A percentile compares a stretch with the other conserved stretches of the same genome.
Conservation (phyloP, 192 early-diverging fungal genomes). For the Gaertneriomyces semiglobifer region DNA sequence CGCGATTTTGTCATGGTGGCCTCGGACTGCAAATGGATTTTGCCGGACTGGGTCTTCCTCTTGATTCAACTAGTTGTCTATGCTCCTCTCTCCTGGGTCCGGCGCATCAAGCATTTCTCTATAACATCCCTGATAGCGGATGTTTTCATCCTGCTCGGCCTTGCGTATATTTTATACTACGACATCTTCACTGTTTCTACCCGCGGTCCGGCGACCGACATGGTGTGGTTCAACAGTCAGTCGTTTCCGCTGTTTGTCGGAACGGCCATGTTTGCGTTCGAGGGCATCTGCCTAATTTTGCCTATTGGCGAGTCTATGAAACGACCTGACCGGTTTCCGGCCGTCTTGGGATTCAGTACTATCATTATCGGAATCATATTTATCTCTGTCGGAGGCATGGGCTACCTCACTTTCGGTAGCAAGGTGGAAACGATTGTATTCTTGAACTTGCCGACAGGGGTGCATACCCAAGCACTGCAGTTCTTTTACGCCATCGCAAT, state of each 20-base stretch:
- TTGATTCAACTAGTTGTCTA: constrained; percentile 70
- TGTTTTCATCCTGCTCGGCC: constrained; percentile 85
- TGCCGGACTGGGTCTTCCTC: constrained; percentile 71
- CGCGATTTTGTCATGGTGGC: constrained; percentile 65
- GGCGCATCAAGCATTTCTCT: constrained; percentile 85
- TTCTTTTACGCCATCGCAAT: constrained; percentile 89
- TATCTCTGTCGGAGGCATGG: constrained; percentile 71
- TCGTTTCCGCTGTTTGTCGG: constrained; percentile 88
- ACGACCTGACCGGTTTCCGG: constrained; percentile 81
- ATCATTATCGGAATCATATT: constrained; percentile 77
- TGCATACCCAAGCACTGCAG: constrained; percentile 69
- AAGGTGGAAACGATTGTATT: constrained; percentile 84
- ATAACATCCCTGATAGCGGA: constrained; percentile 85
- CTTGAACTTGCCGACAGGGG: constrained; percentile 75
- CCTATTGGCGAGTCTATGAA: constrained; percentile 88
- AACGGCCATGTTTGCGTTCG: constrained; percentile 89
- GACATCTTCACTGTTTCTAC: constrained; percentile 68
- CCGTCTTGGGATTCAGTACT: constrained; percentile 76
- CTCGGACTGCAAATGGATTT: constrained; percentile 57
- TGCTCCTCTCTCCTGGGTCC: constrained; percentile 84
- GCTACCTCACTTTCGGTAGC: constrained; percentile 83
- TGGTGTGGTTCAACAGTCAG: constrained; percentile 73
- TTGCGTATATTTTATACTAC: constrained; percentile 79
- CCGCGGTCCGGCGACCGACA: constrained; percentile 61
- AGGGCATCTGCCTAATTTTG: constrained; percentile 84